Base-by-base conservation (phyloP, 1,139 yeast species). In the Geotrichum phurueaensis region DNA sequence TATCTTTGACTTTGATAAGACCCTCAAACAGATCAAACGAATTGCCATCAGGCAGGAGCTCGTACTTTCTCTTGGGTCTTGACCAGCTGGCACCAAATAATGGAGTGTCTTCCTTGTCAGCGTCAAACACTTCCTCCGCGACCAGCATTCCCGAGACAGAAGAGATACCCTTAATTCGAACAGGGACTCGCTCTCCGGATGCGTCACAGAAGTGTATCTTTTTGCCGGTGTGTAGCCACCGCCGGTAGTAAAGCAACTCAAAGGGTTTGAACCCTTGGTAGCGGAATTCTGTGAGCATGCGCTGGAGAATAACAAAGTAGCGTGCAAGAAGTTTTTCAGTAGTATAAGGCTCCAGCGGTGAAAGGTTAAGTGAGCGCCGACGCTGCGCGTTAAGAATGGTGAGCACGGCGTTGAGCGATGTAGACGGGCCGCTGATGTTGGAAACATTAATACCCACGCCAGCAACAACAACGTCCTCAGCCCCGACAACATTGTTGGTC, bases 1-100 rank as follows among this genome's bases (percentile, higher is more conserved):
- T n/a, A 39, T 5, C 20, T 22, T 53, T 53, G 15, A n/a, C 22
- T 39, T 90, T 87, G 15, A 95, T 87, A 65, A 94, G 77, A 0
- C 99, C 98, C 68, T 83, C 87, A 76, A 94, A 87, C 78, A 94
- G 92, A 71, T 94, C 98, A 71, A 95, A 95, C 1, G 97, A 89
- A 72, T 95, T 94, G 0, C 99, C 99, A 72, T 94, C 99, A 0
- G 99, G 99, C 71, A 91, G 97, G 56, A 95, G 76, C 68, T 89
- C 87, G 66, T 81, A 84, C 4, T 71, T 74, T 47, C 58, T 65
- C 3, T n/a, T 39, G n/a, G 47, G 47, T 5, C 47, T 15, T 15
- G 47, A 39, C 47, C 47, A 39, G n/a, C 10, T 39, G 18, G 22
- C 47, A 0, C 89, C 87, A 2, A 84, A 82, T 15, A 76, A 75